phyloP scores from a whole-genome alignment of 768 basidiomycete species.

The Gymnopilus dilepis region DNA sequence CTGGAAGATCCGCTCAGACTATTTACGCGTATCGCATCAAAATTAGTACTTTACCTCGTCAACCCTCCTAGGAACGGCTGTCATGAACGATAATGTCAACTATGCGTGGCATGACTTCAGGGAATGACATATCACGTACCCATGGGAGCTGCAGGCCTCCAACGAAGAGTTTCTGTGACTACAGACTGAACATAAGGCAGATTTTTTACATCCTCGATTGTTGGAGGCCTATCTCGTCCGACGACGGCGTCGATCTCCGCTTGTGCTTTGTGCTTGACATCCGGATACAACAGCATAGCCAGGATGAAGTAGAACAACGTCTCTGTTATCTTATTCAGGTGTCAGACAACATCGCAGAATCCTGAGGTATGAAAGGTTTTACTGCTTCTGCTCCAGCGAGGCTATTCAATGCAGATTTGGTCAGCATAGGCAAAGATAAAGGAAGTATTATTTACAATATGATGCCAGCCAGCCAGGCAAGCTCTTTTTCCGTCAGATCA shows the following conservation, averaged over 20 bases:
- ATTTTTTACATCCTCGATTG: slow-evolving; percentile 16
- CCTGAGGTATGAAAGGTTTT: neutral
- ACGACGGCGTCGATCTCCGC: neutral
- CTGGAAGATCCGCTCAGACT: no score
- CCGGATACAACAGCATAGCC: neutral
- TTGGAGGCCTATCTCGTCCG: slow-evolving; percentile 21
- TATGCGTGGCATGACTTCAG: no score
- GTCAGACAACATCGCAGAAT: neutral
- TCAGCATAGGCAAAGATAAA: no score
- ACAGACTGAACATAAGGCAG: slow-evolving; percentile 23
- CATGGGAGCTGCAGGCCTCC: slow-evolving; percentile 22
- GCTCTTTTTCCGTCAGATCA: no score
- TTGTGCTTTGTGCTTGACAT: slow-evolving; percentile 6
- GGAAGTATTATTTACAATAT: no score
- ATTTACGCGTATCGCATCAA: no score
- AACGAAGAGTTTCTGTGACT: slow-evolving; percentile 27
- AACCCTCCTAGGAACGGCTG: neutral
- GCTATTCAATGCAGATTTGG: no score
- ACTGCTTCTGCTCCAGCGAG: neutral
- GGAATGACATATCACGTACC: slow-evolving; percentile 15
- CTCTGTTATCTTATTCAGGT: neutral
- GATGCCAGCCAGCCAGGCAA: no score
- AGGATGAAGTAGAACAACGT: neutral
- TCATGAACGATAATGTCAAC: neutral
- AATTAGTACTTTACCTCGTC: neutral